These are phyloP conservation scores for Trametes elegans DNA, from an alignment of 768 basidiomycete species.

Conservation along the genomic window DNA sequence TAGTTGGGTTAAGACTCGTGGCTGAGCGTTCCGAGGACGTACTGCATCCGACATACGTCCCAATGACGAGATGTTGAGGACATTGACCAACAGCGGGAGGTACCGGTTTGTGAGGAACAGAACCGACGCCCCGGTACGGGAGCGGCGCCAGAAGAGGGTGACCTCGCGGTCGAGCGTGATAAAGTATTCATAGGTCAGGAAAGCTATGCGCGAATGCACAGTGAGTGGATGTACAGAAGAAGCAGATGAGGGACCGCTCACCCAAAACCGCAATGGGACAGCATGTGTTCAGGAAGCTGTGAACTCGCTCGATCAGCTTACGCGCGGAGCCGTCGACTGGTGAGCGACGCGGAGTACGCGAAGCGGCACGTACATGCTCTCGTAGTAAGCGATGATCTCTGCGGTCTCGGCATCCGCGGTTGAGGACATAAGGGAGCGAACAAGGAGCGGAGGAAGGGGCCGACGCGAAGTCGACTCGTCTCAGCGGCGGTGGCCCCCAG, in stretches of 20 bases:
- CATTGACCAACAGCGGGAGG: neutral
- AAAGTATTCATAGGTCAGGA: conserved; percentile 9
- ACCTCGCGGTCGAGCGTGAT: conserved; percentile 13
- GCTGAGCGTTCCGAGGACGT: neutral
- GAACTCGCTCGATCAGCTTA: too few relatives aligned
- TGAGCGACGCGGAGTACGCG: neutral
- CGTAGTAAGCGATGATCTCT: conserved; percentile 2
- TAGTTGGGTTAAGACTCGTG: neutral
- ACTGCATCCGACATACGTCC: conserved; percentile 5
- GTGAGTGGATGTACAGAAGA: neutral
- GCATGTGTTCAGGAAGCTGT: conserved; percentile 2
- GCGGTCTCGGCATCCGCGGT: neutral
- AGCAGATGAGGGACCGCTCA: neutral
- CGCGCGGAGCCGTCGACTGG: neutral
- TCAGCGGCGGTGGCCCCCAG: too few relatives aligned
- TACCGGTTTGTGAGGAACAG: conserved; percentile 20
- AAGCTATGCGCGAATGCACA: neutral
- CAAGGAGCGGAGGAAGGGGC: too few relatives aligned
- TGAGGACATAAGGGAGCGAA: conserved; percentile 1
- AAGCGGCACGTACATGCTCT: neutral
- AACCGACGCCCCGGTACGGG: conserved; percentile 8
- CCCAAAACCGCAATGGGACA: conserved; percentile 1
- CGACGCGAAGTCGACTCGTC: too few relatives aligned
- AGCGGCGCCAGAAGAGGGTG: conserved; percentile 10
- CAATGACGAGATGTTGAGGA: neutral